These are phyloP conservation scores for Alternaria longipes DNA, from an alignment of 2,329 filamentous ascomycete species.

Conservation along the genomic window DNA sequence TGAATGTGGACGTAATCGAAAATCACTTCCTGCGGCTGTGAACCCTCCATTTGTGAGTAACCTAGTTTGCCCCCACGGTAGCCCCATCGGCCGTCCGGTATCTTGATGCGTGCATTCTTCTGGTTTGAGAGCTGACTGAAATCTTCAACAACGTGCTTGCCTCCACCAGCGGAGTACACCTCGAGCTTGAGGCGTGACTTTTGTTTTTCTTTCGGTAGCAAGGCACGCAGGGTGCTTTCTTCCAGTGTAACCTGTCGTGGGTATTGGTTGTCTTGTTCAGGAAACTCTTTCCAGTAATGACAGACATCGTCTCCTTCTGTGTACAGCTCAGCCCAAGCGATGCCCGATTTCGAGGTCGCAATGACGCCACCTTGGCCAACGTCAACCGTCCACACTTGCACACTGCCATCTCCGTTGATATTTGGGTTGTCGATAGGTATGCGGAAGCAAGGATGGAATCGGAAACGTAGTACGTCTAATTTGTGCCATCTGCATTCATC, in stretches of 20 bases:
- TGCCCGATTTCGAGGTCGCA: conserved; percentile 81
- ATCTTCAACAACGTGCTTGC: conserved; percentile 79
- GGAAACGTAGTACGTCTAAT: conserved; percentile 86
- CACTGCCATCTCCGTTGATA: conserved; percentile 71
- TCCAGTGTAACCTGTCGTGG: conserved; percentile 78
- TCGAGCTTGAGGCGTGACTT: conserved; percentile 75
- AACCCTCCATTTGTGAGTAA: conserved; percentile 74
- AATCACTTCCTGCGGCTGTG: conserved; percentile 74
- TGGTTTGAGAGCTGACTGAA: conserved; percentile 70
- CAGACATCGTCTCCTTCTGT: conserved; percentile 83
- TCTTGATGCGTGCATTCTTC: conserved; percentile 76
- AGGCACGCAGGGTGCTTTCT: conserved; percentile 76
- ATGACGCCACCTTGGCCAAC: conserved; percentile 78
- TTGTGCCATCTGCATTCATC: conserved; percentile 95
- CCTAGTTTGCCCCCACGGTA: conserved; percentile 81
- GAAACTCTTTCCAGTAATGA: conserved; percentile 82
- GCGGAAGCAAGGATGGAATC: conserved; percentile 88
- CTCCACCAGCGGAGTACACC: conserved; percentile 79
- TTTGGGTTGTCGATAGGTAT: conserved; percentile 75
- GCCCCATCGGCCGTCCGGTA: conserved; percentile 77
- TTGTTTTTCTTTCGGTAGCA: conserved; percentile 75
- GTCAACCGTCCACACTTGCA: conserved; percentile 88
- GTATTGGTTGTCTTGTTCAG: conserved; percentile 66
- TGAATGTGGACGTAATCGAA: conserved; percentile 71
- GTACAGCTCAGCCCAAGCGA: conserved; percentile 86